Base-by-base conservation (phyloP, 2,329 filamentous ascomycete genomes). In the Monosporascus ibericus region DNA sequence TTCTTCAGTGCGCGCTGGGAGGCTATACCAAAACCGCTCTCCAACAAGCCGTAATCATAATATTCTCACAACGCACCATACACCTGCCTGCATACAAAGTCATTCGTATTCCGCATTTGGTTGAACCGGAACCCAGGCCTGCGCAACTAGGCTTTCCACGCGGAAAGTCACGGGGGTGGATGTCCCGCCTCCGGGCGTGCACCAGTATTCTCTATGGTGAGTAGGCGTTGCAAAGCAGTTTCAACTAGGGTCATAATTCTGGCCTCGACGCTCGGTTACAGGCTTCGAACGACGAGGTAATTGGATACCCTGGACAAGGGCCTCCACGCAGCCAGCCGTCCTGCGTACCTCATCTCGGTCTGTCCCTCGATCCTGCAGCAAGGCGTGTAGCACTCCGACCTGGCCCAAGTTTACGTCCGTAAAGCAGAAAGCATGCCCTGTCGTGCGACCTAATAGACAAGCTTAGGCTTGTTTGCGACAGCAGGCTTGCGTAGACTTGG, bases 341-440 rank as follows among this genome's bases (percentile, higher is more conserved):
- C 49, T 49, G 52, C 55, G 60, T 65, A 65, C 65, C 61, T 68
- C 61, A 68, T 68, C 65, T 68, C 60, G 61, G 64, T 62, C 59
- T 63, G 59, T 62, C 56, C 54, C 58, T 66, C 64, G 64, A 67
- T 68, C 64, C 65, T 68, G 64, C 64, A 68, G 61, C 58, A 55
- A 63, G 54, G 61, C 64, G 64, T 60, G 62, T 65, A 48, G 44
- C 39, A 54, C 60, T 58, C 59, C 59, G 58, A 59, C 57, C 52
- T 60, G 48, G 55, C 50, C 50, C 51, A 60, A 48, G 54, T 60
- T 66, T 66, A 66, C 63, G 63, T 52, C 58, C 63, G 63, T 66
- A 66, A 65, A 61, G 60, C 54, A 57, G 53, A 14, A 14, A 56
- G 57, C 57, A 53, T 56, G 52, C 46, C 27, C 58, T 62, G 58